Conservation (phyloP, 2,329 filamentous ascomycete genomes). For the Xylariomycetidae sp. region DNA sequence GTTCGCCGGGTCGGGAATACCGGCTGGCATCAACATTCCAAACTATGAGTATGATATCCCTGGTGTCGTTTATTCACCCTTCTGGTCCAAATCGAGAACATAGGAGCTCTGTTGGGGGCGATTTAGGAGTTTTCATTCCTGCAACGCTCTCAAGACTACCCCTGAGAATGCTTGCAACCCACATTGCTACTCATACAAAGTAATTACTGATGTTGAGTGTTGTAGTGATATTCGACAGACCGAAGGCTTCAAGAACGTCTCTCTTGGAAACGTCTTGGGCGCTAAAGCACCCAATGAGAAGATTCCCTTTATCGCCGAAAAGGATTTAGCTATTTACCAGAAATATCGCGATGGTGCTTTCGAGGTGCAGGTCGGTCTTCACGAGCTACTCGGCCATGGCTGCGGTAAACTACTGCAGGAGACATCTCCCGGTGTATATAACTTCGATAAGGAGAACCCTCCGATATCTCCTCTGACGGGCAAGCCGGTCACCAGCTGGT, state of each 20-base stretch:
- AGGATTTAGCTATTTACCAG: slow-evolving; percentile 73
- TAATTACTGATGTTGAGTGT: no score
- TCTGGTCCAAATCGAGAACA: no score
- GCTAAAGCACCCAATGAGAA: slow-evolving; percentile 91
- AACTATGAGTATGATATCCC: no score
- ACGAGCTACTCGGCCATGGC: slow-evolving; percentile 82
- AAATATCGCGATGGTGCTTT: slow-evolving; percentile 84
- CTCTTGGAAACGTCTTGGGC: slow-evolving; percentile 84
- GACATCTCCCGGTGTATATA: slow-evolving; percentile 74
- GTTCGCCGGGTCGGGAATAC: slow-evolving; percentile 67
- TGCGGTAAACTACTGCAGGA: slow-evolving; percentile 94
- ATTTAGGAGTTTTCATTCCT: no score
- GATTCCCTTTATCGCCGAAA: slow-evolving; percentile 80
- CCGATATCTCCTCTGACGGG: slow-evolving; percentile 75
- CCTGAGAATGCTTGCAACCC: no score
- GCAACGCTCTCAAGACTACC: no score
- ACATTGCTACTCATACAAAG: no score
- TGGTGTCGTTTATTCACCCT: no score
- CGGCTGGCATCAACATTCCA: slow-evolving; percentile 61
- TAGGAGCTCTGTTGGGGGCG: no score
- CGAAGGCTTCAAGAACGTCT: slow-evolving; percentile 89
- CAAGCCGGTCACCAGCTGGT: slow-evolving; percentile 79
- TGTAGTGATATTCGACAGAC: slow-evolving; percentile 64
- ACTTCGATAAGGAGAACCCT: slow-evolving; percentile 80
- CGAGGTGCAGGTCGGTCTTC: slow-evolving; percentile 92